Conservation (phyloP, 1,284 basidiomycete species). For the Malassezia nana region DNA sequence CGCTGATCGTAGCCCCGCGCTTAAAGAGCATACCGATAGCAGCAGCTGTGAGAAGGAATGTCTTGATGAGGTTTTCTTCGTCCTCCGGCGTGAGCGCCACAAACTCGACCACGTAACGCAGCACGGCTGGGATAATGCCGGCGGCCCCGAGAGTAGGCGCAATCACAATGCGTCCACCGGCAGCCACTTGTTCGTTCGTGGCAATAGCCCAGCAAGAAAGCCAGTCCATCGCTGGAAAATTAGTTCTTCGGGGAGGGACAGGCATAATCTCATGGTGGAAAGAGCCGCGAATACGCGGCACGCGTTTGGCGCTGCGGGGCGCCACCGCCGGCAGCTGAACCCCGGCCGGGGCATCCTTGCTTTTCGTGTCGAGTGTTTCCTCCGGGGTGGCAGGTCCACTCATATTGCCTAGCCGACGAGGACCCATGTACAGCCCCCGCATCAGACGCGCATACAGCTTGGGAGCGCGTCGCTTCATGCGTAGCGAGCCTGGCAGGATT, state of each 20-base stretch:
- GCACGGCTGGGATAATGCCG: slow-evolving; percentile 78
- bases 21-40: slow-evolving; percentile 96
- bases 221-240: slow-evolving; percentile 87
- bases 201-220: slow-evolving; percentile 53
- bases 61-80: slow-evolving; percentile 71
- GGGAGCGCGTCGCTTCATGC: slow-evolving; percentile 34
- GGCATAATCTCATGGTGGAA: slow-evolving; percentile 68
- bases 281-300: slow-evolving; percentile 57
- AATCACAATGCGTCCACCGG: slow-evolving; percentile 84
- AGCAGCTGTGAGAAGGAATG: slow-evolving; percentile 70
- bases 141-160: slow-evolving; percentile 68
- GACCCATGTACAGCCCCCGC: slow-evolving; percentile 57
- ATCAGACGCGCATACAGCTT: slow-evolving; percentile 63
- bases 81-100: slow-evolving; percentile 62
- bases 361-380: background rate
- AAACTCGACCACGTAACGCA: slow-evolving; percentile 80
- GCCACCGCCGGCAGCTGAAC: background rate
- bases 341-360: background rate
- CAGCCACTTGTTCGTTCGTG: slow-evolving; percentile 66
- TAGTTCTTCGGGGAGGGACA: slow-evolving; percentile 57
- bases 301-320: slow-evolving; percentile 10
- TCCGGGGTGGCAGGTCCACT: background rate
- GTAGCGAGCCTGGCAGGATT: slow-evolving; percentile 70
- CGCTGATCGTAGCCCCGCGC: slow-evolving; percentile 86
- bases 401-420: slow-evolving; percentile 7